phyloP scores from a whole-genome alignment of 179 eudicot species.

The Monotropa hypopitys region DNA sequence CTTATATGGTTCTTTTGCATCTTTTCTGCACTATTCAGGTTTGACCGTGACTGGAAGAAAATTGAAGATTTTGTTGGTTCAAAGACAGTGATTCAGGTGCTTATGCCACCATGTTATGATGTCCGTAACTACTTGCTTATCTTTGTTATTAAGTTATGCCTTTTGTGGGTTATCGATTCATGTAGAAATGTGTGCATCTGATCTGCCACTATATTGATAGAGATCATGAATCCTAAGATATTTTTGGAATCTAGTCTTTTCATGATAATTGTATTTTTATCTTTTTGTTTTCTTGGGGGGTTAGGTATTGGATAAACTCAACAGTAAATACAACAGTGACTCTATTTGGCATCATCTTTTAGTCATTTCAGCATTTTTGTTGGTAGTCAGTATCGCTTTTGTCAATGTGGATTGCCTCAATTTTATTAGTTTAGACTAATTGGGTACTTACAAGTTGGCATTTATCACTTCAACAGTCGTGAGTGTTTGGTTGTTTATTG shows the following conservation, averaged over 20 bases:
- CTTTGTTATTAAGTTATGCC: background rate
- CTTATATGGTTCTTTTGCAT: slow-evolving; percentile 1
- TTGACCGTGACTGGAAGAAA: slow-evolving; percentile 98
- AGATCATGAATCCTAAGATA: background rate
- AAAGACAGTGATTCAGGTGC: slow-evolving; percentile 93
- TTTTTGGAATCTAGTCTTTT: background rate
- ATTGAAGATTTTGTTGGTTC: slow-evolving; percentile 96
- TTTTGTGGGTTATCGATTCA: background rate
- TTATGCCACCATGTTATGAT: slow-evolving; percentile 1
- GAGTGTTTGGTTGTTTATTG: background rate
- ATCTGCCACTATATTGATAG: background rate
- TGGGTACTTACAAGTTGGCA: background rate
- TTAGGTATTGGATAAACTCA: background rate
- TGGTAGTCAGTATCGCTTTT: background rate
- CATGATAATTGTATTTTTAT: background rate
- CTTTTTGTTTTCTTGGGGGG: background rate
- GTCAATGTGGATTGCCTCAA: background rate
- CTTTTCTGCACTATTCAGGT: slow-evolving; percentile 35
- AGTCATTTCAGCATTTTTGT: background rate
- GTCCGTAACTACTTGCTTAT: background rate
- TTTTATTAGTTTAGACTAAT: background rate
- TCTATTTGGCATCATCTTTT: background rate
- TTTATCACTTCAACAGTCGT: background rate
- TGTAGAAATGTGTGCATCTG: background rate
- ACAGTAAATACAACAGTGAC: too few species aligned